phyloP scores from a whole-genome alignment of 495 filamentous ascomycete genomes.

The Filosporella fistucella region DNA sequence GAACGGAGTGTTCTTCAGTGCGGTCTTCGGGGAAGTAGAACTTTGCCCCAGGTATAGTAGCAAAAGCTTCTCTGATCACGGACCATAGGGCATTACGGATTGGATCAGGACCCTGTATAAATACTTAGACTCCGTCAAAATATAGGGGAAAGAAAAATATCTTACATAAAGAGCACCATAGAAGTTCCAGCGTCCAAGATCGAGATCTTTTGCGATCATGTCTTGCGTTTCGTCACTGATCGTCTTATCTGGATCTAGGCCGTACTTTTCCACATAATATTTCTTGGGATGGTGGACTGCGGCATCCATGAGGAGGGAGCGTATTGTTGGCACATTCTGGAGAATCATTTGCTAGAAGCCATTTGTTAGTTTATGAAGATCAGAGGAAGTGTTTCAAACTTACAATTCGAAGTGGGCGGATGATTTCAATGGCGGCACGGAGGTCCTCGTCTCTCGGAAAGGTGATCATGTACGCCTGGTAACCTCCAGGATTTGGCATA shows the following conservation, averaged over 20 bases:
- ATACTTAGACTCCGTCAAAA: too few species aligned
- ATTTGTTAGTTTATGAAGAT: background rate
- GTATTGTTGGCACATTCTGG: constrained; percentile 47
- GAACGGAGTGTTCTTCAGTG: constrained; percentile 31
- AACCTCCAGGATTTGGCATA: constrained; percentile 45
- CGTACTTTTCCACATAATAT: constrained; percentile 26
- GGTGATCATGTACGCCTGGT: constrained; percentile 48
- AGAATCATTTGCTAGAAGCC: constrained; percentile 34
- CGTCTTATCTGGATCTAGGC: constrained; percentile 29
- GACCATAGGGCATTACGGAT: constrained; percentile 38
- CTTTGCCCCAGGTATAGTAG: constrained; percentile 34
- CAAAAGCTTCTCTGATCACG: constrained; percentile 41
- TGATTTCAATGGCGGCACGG: constrained; percentile 43
- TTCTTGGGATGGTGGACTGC: constrained; percentile 33
- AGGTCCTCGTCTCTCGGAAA: constrained; percentile 49
- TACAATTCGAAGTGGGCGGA: constrained; percentile 39
- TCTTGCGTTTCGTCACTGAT: constrained; percentile 33
- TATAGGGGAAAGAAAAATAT: too few species aligned
- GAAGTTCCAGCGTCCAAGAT: constrained; percentile 47
- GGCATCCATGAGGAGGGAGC: constrained; percentile 42
- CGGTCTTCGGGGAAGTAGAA: constrained; percentile 38
- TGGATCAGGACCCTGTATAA: constrained; percentile 42
- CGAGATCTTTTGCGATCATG: constrained; percentile 28
- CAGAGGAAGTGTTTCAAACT: background rate
- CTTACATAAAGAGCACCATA: constrained; percentile 46